Percentiles rank a stretch among this genome's conserved stretches.
phyloP scores from a whole-genome alignment of 108 stramenopile species.

The Discostella stelligeroides region DNA sequence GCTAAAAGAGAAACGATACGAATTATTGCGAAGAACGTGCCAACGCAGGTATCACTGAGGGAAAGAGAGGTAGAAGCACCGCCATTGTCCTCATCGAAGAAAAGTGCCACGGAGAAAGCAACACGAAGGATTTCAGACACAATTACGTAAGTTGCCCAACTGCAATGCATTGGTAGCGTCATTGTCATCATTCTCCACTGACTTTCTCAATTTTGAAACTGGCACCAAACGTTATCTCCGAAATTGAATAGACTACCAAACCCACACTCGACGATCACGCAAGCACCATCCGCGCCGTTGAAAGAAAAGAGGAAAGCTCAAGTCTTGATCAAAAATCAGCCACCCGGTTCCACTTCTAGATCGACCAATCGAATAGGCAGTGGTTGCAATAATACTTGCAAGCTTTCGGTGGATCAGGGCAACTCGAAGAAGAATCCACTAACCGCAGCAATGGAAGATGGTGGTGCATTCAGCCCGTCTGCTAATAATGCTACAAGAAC shows the following conservation, averaged over 20 bases:
- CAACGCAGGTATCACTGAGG: background rate
- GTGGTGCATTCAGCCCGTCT: background rate
- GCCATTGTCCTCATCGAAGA: constrained; percentile 6
- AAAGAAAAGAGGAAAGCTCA: constrained; percentile 25
- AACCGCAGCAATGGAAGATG: background rate
- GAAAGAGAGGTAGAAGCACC: background rate
- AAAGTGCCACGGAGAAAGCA: background rate
- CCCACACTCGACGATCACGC: background rate
- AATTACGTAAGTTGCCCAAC: background rate
- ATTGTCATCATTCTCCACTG: background rate
- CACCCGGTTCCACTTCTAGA: background rate
- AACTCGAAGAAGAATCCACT: background rate
- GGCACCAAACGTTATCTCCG: background rate
- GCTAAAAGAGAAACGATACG: background rate
- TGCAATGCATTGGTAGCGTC: background rate
- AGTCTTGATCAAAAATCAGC: constrained; percentile 3
- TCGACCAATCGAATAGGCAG: background rate
- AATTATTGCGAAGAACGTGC: background rate
- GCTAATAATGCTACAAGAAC: background rate
- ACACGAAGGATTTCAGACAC: background rate
- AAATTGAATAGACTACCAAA: background rate
- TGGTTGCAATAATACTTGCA: background rate
- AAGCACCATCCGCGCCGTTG: background rate
- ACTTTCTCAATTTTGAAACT: constrained; percentile 1
- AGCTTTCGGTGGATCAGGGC: background rate